Conservation (phyloP, 139 green algal species). For the Chlorella ohadii region DNA sequence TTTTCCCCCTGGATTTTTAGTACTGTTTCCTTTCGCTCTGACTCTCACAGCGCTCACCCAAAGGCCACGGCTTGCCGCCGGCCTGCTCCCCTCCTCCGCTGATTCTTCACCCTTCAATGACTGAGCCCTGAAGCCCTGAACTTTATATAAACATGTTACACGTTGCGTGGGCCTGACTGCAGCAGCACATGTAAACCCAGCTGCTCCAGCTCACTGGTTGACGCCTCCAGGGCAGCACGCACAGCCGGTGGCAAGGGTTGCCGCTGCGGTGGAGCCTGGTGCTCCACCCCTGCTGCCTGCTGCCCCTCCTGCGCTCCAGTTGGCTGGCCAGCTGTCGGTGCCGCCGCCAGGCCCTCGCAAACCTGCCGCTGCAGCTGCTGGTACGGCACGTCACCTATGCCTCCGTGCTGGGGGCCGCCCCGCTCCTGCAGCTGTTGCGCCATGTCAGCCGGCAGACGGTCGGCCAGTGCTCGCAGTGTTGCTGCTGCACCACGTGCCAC, state of each 20-base stretch:
- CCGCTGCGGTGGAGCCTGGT: background rate
- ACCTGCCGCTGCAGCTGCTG: constrained; percentile 26
- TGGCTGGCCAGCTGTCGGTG: background rate
- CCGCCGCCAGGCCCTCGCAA: background rate
- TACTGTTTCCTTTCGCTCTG: too few species aligned
- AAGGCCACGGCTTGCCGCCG: too few species aligned
- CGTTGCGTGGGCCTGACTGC: background rate
- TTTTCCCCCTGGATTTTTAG: too few species aligned
- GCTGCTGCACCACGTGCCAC: constrained; percentile 11
- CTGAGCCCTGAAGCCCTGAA: too few species aligned
- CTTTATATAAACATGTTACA: too few species aligned
- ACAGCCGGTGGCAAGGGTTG: background rate
- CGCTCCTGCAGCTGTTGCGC: constrained; percentile 12
- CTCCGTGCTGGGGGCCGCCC: background rate
- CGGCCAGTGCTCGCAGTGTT: constrained; percentile 13
- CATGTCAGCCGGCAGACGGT: background rate
- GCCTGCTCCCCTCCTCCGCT: too few species aligned
- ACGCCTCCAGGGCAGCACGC: background rate
- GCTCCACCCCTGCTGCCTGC: background rate
- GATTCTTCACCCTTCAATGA: too few species aligned
- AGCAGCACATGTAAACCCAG: constrained; percentile 9
- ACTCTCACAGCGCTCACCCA: too few species aligned
- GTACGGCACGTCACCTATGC: background rate
- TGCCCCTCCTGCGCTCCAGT: too few species aligned
- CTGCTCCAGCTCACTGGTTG: background rate